Conservation (phyloP, 768 basidiomycete species). For the Asterophora lycoperdoides region DNA sequence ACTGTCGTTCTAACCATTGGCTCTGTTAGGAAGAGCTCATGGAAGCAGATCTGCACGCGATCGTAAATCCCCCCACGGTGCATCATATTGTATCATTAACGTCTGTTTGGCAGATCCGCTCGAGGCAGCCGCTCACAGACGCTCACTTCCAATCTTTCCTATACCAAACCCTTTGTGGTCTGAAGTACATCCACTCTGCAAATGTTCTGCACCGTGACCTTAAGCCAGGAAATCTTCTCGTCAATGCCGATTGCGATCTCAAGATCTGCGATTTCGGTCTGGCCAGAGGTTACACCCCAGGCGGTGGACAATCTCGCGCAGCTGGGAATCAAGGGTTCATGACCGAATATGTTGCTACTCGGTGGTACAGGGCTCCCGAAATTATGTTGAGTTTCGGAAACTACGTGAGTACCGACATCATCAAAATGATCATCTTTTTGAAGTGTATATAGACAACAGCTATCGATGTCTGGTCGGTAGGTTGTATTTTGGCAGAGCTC, state of each 20-base stretch:
- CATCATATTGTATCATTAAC: conserved; percentile 1
- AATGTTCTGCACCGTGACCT: conserved; percentile 97
- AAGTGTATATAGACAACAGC: conserved; percentile 62
- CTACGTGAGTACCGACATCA: conserved; percentile 54
- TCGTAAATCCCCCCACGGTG: conserved; percentile 47
- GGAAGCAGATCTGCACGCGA: conserved; percentile 99
- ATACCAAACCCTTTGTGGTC: conserved; percentile 96
- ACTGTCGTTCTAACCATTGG: conserved; percentile 6
- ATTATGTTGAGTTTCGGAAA: conserved; percentile 98
- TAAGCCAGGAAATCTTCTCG: conserved; percentile 91
- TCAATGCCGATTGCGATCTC: conserved; percentile 97
- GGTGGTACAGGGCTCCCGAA: conserved; percentile 98
- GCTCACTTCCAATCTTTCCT: conserved; percentile 95
- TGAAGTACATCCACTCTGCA: conserved; percentile 97
- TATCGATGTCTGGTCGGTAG: conserved; percentile 96
- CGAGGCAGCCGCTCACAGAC: conserved; percentile 83
- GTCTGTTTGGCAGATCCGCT: conserved; percentile 55
- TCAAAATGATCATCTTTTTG: neutral
- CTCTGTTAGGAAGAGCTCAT: conserved; percentile 89
- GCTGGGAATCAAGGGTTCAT: conserved; percentile 91
- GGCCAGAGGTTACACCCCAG: conserved; percentile 89
- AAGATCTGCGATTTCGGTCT: conserved; percentile 99
- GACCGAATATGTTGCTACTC: conserved; percentile 99
- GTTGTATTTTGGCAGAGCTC: conserved; percentile 92
- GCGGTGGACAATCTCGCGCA: conserved; percentile 65